Percentiles rank a stretch among this genome's conserved stretches.
phyloP scores from a whole-genome alignment of 345 rosid genomes.

The Acer negundo region DNA sequence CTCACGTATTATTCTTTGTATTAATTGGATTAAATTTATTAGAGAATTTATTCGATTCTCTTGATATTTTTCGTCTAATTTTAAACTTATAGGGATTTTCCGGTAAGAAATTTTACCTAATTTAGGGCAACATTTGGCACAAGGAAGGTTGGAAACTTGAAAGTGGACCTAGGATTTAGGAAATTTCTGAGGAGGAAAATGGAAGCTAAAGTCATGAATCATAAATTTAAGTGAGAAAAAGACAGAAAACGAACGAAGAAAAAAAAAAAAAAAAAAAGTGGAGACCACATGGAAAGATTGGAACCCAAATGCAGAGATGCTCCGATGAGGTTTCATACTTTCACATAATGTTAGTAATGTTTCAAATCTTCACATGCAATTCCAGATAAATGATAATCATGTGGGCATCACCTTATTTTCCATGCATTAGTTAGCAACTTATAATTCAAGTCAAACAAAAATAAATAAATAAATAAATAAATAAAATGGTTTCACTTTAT shows the following conservation, averaged over 20 bases:
- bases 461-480: too few relatives aligned
- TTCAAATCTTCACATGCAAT: conserved; percentile 17
- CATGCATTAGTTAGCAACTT: not conserved
- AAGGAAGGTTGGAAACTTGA: too few relatives aligned
- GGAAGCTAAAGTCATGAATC: not conserved
- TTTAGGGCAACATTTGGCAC: too few relatives aligned
- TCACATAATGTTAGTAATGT: not conserved
- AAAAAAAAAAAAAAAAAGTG: not conserved
- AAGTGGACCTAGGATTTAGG: not conserved
- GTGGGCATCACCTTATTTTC: conserved; percentile 4
- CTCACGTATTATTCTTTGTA: too few relatives aligned
- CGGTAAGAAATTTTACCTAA: too few relatives aligned
- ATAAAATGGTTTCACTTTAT: not conserved
- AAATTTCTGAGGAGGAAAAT: not conserved
- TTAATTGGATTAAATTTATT: too few relatives aligned
- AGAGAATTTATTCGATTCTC: too few relatives aligned
- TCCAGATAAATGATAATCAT: conserved; percentile 9
- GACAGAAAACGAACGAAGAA: not conserved
- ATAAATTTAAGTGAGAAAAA: not conserved
- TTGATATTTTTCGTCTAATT: too few relatives aligned
- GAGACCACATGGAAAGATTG: conserved; percentile 5
- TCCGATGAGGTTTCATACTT: not conserved
- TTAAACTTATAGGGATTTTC: too few relatives aligned
- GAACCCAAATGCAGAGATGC: not conserved
- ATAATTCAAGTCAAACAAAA: not conserved